These are phyloP conservation scores for Sergeia podlipaevii DNA, from an alignment of 208 protist genomes.

Conservation along the genomic window DNA sequence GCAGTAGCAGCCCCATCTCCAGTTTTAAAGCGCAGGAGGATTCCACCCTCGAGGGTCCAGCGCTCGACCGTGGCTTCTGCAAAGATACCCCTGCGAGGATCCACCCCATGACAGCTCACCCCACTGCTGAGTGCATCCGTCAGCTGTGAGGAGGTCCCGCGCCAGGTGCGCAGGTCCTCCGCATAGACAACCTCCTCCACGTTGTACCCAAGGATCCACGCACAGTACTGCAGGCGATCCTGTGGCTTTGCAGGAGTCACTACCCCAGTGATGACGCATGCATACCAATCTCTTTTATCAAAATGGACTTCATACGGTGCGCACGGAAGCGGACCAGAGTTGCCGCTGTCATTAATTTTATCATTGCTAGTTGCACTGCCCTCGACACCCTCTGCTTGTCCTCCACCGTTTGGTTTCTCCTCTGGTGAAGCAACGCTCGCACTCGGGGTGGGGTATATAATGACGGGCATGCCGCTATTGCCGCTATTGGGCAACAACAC, in stretches of 20 bases:
- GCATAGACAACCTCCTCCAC: constrained; percentile 53
- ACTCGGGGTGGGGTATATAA: constrained; percentile 1
- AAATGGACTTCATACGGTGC: constrained; percentile 73
- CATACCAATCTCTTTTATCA: constrained; percentile 62
- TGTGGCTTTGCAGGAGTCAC: constrained; percentile 32
- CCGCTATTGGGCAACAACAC: constrained; percentile 6
- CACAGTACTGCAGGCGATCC: constrained; percentile 53
- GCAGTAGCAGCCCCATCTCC: background rate
- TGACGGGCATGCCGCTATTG: constrained; percentile 9
- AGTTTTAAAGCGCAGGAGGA: constrained; percentile 38
- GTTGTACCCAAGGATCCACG: constrained; percentile 71
- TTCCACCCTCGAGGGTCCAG: constrained; percentile 62
- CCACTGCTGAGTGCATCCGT: constrained; percentile 34
- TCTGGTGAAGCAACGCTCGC: too few relatives aligned
- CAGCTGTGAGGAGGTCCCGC: constrained; percentile 9
- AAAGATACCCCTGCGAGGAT: constrained; percentile 40
- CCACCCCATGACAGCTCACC: constrained; percentile 59
- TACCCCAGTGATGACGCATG: constrained; percentile 61
- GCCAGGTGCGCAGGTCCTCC: constrained; percentile 61
- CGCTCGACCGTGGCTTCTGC: constrained; percentile 43
- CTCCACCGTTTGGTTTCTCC: too few relatives aligned
- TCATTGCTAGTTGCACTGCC: background rate
- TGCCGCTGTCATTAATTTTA: too few relatives aligned
- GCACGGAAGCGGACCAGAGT: background rate
- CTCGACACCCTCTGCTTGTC: background rate